A percentile compares a stretch with the other conserved stretches of the same genome.
phyloP scores from a whole-genome alignment of 139 green algal species.

The Coelastrella sp. region DNA sequence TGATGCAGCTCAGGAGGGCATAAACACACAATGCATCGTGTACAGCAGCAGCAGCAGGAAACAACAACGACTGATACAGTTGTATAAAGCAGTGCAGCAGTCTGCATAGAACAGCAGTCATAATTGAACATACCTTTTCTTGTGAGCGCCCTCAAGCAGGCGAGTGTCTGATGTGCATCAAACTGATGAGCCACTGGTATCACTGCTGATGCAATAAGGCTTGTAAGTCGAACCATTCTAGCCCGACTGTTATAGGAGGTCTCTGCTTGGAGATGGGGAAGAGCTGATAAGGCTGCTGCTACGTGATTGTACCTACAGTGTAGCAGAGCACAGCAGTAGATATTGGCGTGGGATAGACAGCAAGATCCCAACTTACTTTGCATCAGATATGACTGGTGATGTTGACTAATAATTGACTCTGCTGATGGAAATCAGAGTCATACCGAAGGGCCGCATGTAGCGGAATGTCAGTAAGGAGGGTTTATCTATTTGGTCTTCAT shows the following conservation, averaged over 20 bases:
- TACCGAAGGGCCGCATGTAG: no score
- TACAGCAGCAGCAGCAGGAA: no score
- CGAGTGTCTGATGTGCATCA: not conserved
- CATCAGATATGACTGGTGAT: not conserved
- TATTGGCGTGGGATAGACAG: no score
- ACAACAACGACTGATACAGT: no score
- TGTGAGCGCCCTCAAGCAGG: conserved; percentile 1
- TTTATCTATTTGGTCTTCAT: no score
- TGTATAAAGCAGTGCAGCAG: no score
- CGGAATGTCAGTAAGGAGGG: no score
- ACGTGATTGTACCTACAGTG: conserved; percentile 13
- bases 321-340: not conserved
- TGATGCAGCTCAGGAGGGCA: no score
- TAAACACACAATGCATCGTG: no score
- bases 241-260: not conserved
- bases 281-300: not conserved
- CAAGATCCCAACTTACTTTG: no score
- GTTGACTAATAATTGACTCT: not conserved
- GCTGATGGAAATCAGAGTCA: no score
- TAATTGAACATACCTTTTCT: not conserved
- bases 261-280: not conserved
- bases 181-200: not conserved
- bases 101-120: no score
- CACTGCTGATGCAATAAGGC: not conserved
- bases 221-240: not conserved